Evolutionary conservation across 345 rosid species (phyloP).

Genomic region (Trapa incisa): DNA sequence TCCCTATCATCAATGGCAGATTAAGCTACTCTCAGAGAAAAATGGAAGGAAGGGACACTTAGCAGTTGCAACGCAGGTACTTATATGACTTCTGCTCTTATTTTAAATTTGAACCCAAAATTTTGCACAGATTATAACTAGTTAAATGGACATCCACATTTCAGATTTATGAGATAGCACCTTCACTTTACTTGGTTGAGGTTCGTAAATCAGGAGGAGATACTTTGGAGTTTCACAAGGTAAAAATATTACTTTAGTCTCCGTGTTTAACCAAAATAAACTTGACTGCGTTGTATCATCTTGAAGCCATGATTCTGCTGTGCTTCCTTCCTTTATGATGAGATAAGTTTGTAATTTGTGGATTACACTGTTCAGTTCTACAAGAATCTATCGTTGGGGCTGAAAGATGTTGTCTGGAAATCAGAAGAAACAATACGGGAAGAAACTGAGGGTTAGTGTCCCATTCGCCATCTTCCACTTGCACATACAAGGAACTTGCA

Average conservation of each 20-base stretch:
- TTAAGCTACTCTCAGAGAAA: conserved; percentile 74
- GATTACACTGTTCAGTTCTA: conserved; percentile 39
- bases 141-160: not conserved
- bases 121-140: not conserved
- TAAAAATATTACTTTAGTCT: conserved; percentile 10
- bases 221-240: conserved; percentile 85
- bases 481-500: not conserved
- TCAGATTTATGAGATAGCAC: conserved; percentile 82
- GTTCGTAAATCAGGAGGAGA: conserved; percentile 75
- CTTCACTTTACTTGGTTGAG: conserved; percentile 84
- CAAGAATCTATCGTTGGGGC: conserved; percentile 58
- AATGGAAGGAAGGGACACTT: conserved; percentile 92
- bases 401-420: conserved; percentile 77
- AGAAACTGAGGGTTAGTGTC: conserved; percentile 11
- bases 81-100: conserved; percentile 1
- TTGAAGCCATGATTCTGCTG: not conserved
- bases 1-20: conserved; percentile 22
- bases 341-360: not conserved
- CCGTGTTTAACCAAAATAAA: not conserved
- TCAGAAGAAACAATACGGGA: conserved; percentile 50
- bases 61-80: conserved; percentile 73
- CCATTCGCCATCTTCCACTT: not conserved
- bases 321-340: not conserved
- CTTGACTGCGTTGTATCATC: not conserved
- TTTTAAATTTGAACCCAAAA: not conserved